phyloP scores from a whole-genome alignment of 768 basidiomycete species.

The Panaeolus cyanescens region DNA sequence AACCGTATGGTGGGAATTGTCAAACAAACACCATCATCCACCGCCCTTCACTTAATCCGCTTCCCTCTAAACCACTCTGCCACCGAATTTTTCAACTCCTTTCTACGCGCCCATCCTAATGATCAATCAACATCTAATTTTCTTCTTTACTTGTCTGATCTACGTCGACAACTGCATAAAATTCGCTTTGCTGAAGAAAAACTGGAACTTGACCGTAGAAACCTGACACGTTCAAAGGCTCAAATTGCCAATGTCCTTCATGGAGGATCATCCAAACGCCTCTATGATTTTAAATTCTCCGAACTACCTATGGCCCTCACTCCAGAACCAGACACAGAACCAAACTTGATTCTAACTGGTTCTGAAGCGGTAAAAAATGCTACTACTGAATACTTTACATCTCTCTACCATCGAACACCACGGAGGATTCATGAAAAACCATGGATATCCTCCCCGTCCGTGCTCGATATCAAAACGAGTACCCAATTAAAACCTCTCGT shows the following conservation, averaged over 20 bases:
- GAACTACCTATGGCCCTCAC: slow-evolving; percentile 10
- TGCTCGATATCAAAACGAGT: slow-evolving; percentile 8
- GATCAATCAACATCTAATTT: not conserved
- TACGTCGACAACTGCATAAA: not conserved
- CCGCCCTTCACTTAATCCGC: too few species aligned
- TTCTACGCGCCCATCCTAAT: not conserved
- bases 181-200: not conserved
- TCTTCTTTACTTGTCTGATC: not conserved
- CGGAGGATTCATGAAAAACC: slow-evolving; percentile 19
- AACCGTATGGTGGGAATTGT: too few species aligned
- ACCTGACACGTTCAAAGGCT: not conserved
- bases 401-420: slow-evolving; percentile 11
- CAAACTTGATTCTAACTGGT: slow-evolving; percentile 7
- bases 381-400: slow-evolving; percentile 17
- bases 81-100: not conserved
- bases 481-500: slow-evolving; percentile 19
- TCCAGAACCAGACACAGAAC: not conserved
- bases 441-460: slow-evolving; percentile 22
- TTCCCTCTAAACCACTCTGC: too few species aligned
- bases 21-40: too few species aligned
- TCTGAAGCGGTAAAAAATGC: slow-evolving; percentile 10
- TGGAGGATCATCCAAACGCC: slow-evolving; percentile 1
- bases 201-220: not conserved
- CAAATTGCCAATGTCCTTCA: not conserved
- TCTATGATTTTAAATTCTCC: not conserved